phyloP scores from a whole-genome alignment of 257 asterid genomes.

The Buddleja alternifolia region DNA sequence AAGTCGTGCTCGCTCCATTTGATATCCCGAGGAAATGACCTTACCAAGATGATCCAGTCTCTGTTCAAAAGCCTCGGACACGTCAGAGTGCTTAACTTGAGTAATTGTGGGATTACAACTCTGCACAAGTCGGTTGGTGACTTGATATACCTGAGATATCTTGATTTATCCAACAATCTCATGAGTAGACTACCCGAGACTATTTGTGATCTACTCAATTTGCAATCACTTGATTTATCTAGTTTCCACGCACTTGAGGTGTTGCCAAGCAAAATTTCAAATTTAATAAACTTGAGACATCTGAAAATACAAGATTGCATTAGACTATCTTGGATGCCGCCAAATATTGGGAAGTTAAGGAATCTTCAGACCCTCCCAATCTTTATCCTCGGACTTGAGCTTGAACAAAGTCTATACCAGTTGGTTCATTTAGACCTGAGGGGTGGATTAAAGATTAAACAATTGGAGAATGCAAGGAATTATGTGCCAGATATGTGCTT shows the following conservation, averaged over 20 bases:
- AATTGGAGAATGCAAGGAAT: not conserved
- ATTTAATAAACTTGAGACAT: slow-evolving; percentile 9
- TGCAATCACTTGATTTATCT: slow-evolving; percentile 13
- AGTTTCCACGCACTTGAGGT: not conserved
- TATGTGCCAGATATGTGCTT: not conserved
- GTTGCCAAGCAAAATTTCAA: slow-evolving; percentile 6
- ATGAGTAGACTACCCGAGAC: slow-evolving; percentile 17
- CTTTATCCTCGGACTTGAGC: not conserved
- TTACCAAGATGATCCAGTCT: not conserved
- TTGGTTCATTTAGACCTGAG: not conserved
- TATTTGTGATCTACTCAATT: slow-evolving; percentile 6
- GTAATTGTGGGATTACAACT: slow-evolving; percentile 2
- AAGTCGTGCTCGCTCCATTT: slow-evolving; percentile 1
- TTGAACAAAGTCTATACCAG: not conserved
- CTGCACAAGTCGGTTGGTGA: slow-evolving; percentile 15
- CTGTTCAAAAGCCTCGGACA: slow-evolving; percentile 3
- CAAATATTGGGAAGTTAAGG: not conserved
- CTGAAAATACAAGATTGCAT: slow-evolving; percentile 2
- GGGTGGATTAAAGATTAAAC: slow-evolving; percentile 2
- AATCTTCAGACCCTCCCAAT: slow-evolving; percentile 18
- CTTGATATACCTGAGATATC: slow-evolving; percentile 10
- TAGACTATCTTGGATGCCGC: not conserved
- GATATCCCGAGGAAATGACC: not conserved
- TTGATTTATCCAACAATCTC: slow-evolving; percentile 14
- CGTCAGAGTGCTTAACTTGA: slow-evolving; percentile 15